Evolutionary conservation across 208 protist species (phyloP), one percentile per base, ranked within the genome.

Genomic region (Trypanosoma brucei): DNA sequence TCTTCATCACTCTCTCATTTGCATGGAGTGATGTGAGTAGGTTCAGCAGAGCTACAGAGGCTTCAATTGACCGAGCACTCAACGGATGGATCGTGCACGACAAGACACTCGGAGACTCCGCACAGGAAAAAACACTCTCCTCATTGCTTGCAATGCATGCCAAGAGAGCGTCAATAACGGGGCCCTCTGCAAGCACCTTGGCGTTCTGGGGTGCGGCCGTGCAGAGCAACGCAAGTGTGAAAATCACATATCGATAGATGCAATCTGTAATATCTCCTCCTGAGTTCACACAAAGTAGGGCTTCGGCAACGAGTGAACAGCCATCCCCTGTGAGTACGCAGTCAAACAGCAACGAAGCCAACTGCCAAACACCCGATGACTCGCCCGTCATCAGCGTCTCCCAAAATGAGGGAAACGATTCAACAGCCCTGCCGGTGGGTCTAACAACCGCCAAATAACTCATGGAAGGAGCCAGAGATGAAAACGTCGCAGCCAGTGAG

Each of bases 141-240:
- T 86, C 79, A 9, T 72, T 59, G 58, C 69, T 66, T 44, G 81
- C 85, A 51, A 90, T 68, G 9, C 85, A 59, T 11, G 79, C 81
- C 39, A 85, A 75, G 60, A 95, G 61, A 31, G 71, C 72, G 40
- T 80, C 70, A 34, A 90, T 67, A 39, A 91, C 74, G 9, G 72
- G 37, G 36, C 67, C 68, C 45, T 84, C 65, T 14, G 76, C 65
- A 33, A 95, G 64, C 44, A 72, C 30, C 44, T 75, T 58, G 2
- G 78, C 76, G 59, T 91, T 91, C 59, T 72, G 74, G 33, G 86
- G 89, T 49, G 79, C 88, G 9, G 86, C 83, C 1, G 68, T 63
- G 51, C 82, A 88, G 37, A 95, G 68, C 36, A 92, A 56, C 73
- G 80, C 78, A 53, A 92, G 53, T 33, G 86, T 84, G 33, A 62